Evolutionary conservation across 805 yeast genomes (phyloP).

Genomic region (Teunomyces atbi): DNA sequence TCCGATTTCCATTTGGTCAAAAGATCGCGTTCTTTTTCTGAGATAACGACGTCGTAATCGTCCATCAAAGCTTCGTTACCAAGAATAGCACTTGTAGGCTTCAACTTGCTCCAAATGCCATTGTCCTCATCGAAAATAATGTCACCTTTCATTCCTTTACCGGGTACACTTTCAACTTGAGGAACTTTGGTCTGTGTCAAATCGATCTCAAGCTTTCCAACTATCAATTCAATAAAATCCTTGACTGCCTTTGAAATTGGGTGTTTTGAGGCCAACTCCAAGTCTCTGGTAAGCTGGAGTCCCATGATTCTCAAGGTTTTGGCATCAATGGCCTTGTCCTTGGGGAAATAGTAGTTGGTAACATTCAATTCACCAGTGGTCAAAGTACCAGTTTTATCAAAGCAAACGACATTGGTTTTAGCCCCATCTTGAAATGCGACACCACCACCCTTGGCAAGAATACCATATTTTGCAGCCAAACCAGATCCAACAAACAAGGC

Average conservation of each 20-base stretch:
- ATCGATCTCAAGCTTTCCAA: slow-evolving; percentile 14
- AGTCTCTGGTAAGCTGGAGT: slow-evolving; percentile 52
- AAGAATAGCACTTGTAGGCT: slow-evolving; percentile 39
- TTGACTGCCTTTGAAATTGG: slow-evolving; percentile 65
- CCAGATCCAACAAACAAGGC: slow-evolving; percentile 80
- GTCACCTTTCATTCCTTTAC: slow-evolving; percentile 56
- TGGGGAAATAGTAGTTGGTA: slow-evolving; percentile 44
- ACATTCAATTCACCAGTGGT: slow-evolving; percentile 64
- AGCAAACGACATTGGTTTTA: slow-evolving; percentile 59
- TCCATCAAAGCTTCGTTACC: slow-evolving; percentile 63
- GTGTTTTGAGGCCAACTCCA: slow-evolving; percentile 65
- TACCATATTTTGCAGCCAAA: slow-evolving; percentile 72
- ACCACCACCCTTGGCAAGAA: slow-evolving; percentile 78
- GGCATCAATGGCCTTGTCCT: slow-evolving; percentile 14
- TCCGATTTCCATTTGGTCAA: slow-evolving; percentile 56
- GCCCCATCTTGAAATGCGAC: slow-evolving; percentile 80
- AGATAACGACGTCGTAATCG: slow-evolving; percentile 44
- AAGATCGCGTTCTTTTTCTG: slow-evolving; percentile 30
- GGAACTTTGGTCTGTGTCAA: slow-evolving; percentile 40
- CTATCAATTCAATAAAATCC: slow-evolving; percentile 32
- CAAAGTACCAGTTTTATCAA: slow-evolving; percentile 78
- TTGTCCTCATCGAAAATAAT: slow-evolving; percentile 23
- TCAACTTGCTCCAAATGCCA: slow-evolving; percentile 29
- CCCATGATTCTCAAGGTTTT: slow-evolving; percentile 20
- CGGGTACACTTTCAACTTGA: slow-evolving; percentile 52